Conservation (phyloP, 805 yeast species). For the Hanseniaspora osmophila region DNA sequence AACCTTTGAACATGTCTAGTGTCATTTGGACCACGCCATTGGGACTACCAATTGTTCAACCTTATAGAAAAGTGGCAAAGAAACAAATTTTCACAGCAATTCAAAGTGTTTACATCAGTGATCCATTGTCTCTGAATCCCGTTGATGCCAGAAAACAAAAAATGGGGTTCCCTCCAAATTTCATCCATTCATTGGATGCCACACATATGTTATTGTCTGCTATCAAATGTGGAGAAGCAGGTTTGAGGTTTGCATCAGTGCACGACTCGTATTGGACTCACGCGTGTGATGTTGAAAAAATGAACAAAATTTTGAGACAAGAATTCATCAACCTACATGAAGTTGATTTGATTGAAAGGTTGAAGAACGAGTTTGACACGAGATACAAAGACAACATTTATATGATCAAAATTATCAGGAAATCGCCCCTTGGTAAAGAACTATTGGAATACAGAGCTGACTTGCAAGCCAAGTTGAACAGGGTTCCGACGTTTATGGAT, state of each 20-base stretch:
- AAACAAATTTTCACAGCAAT: constrained; percentile 65
- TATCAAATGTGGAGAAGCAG: constrained; percentile 48
- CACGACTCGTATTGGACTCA: constrained; percentile 99
- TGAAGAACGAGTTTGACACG: constrained; percentile 65
- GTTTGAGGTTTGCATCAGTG: constrained; percentile 77
- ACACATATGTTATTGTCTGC: constrained; percentile 93
- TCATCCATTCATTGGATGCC: constrained; percentile 88
- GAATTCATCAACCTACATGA: constrained; percentile 69
- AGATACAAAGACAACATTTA: constrained; percentile 65
- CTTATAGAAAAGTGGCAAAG: constrained; percentile 60
- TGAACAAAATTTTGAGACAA: constrained; percentile 61
- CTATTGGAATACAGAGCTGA: constrained; percentile 37
- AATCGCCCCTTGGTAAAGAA: constrained; percentile 35
- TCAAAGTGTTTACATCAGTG: constrained; percentile 75
- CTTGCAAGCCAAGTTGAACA: constrained; percentile 34
- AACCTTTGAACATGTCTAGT: constrained; percentile 60
- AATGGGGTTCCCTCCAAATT: constrained; percentile 92
- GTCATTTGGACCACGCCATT: constrained; percentile 97
- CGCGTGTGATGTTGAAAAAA: constrained; percentile 62
- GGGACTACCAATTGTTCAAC: constrained; percentile 93
- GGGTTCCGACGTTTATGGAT: constrained; percentile 49
- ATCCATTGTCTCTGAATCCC: constrained; percentile 71
- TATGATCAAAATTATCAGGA: constrained; percentile 38
- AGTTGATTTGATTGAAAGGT: constrained; percentile 52
- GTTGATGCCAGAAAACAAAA: constrained; percentile 84